phyloP scores from a whole-genome alignment of 805 yeast genomes.

The Lachancea fermentati region DNA sequence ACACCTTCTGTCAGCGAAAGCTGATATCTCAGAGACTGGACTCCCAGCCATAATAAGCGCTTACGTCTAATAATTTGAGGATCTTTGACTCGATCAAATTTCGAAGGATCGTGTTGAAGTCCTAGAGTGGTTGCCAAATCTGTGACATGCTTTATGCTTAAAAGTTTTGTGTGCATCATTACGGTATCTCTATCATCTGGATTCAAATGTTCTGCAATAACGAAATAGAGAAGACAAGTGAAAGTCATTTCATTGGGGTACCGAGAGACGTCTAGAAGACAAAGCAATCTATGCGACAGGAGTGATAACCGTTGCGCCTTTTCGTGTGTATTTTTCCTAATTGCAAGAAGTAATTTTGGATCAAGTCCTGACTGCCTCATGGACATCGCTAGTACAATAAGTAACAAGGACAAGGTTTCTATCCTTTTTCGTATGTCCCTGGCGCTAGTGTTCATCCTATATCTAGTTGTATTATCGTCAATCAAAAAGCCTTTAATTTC shows the following conservation, averaged over 20 bases:
- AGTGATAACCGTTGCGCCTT: slow-evolving; percentile 10
- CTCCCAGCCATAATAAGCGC: slow-evolving; percentile 16
- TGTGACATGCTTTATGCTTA: slow-evolving; percentile 7
- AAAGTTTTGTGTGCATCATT: slow-evolving; percentile 7
- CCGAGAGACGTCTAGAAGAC: slow-evolving; percentile 12
- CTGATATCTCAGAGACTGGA: slow-evolving; percentile 15
- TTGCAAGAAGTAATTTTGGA: no score
- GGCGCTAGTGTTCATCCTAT: slow-evolving; percentile 2
- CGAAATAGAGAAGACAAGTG: slow-evolving; percentile 11
- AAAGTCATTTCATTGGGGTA: slow-evolving; percentile 15
- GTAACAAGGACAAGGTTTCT: slow-evolving; percentile 1
- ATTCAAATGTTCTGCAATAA: slow-evolving; percentile 12
- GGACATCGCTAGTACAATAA: slow-evolving; percentile 2
- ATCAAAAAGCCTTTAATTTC: slow-evolving; percentile 4
- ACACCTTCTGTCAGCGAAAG: slow-evolving; percentile 10
- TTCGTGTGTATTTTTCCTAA: no score
- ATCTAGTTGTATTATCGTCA: slow-evolving; percentile 2
- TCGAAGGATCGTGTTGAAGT: slow-evolving; percentile 12
- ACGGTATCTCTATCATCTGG: slow-evolving; percentile 11
- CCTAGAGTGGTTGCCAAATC: slow-evolving; percentile 11
- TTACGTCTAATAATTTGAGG: not conserved
- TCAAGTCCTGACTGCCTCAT: no score
- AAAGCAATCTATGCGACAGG: slow-evolving; percentile 11
- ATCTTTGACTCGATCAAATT: slow-evolving; percentile 10
- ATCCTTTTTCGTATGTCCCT: not conserved